Evolutionary conservation across 1,139 yeast genomes (phyloP).

Genomic region (Meyerozyma guilliermondii): DNA sequence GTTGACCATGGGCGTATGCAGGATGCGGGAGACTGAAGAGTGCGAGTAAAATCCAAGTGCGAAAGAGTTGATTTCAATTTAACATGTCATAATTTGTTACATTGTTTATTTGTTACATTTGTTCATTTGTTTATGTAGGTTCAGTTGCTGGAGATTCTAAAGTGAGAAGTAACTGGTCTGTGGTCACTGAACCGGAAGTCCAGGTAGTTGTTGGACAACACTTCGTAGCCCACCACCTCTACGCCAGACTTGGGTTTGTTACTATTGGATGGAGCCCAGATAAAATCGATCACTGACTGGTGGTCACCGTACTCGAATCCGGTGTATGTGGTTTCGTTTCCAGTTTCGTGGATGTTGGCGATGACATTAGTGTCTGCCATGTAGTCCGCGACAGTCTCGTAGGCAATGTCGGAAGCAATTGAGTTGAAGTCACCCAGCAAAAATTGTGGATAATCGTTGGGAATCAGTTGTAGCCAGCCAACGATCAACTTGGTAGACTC

Average conservation of each 20-base stretch:
- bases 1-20: background rate
- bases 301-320: conserved; percentile 30
- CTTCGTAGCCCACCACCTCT: conserved; percentile 28
- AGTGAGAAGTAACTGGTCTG: conserved; percentile 34
- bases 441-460: conserved; percentile 28
- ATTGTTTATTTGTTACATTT: no score
- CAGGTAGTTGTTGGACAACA: conserved; percentile 24
- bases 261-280: conserved; percentile 23
- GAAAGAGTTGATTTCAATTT: no score
- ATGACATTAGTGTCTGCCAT: conserved; percentile 17
- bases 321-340: conserved; percentile 30
- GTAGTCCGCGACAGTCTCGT: conserved; percentile 23
- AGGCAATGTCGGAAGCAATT: conserved; percentile 24
- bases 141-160: conserved; percentile 7
- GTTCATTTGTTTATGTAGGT: no score
- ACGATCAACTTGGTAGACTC: conserved; percentile 26
- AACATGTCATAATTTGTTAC: no score
- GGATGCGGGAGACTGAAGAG: background rate
- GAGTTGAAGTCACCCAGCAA: conserved; percentile 40
- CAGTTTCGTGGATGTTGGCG: conserved; percentile 18
- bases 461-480: conserved; percentile 22
- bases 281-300: conserved; percentile 21
- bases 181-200: conserved; percentile 39
- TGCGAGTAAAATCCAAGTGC: background rate
- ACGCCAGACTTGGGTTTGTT: conserved; percentile 5